phyloP scores from a whole-genome alignment of 2,329 filamentous ascomycete genomes.

The Aspergillus fumigatus region DNA sequence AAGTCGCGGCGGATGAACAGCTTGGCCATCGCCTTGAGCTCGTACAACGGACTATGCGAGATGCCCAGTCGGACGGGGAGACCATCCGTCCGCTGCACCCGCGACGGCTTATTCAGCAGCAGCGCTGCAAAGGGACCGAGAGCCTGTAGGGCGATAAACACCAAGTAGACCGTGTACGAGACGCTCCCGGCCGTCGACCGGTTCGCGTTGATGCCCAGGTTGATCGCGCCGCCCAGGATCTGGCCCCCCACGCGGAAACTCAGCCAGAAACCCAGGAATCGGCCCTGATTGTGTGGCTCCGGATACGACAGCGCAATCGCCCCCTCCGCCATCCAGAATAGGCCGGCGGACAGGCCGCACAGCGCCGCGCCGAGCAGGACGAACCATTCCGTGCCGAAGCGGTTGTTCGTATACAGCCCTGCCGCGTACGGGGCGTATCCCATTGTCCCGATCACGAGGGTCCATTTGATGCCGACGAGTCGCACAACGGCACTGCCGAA shows the following conservation, averaged over 20 bases:
- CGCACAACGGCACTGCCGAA: constrained; percentile 61
- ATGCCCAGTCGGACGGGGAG: constrained; percentile 58
- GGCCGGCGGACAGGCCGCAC: constrained; percentile 65
- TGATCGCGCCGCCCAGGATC: constrained; percentile 68
- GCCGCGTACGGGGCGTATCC: constrained; percentile 69
- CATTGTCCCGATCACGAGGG: constrained; percentile 66
- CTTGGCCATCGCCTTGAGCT: constrained; percentile 56
- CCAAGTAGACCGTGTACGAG: constrained; percentile 62
- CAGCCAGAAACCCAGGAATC: constrained; percentile 65
- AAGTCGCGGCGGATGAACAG: constrained; percentile 60
- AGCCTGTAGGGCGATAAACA: constrained; percentile 68
- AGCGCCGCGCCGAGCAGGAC: constrained; percentile 63
- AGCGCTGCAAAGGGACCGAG: constrained; percentile 61
- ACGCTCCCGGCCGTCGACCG: constrained; percentile 58
- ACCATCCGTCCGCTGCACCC: constrained; percentile 64
- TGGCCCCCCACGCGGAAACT: constrained; percentile 59
- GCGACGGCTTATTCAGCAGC: constrained; percentile 55
- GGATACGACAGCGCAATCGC: constrained; percentile 70
- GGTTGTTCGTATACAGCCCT: constrained; percentile 67
- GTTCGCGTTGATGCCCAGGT: constrained; percentile 60
- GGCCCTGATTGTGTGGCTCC: constrained; percentile 63
- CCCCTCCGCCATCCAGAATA: constrained; percentile 73
- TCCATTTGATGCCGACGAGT: constrained; percentile 66
- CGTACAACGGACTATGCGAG: constrained; percentile 50
- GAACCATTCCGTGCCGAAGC: constrained; percentile 65